Conservation (phyloP, 2,329 filamentous ascomycete genomes). For the Penicillium brevicompactum region DNA sequence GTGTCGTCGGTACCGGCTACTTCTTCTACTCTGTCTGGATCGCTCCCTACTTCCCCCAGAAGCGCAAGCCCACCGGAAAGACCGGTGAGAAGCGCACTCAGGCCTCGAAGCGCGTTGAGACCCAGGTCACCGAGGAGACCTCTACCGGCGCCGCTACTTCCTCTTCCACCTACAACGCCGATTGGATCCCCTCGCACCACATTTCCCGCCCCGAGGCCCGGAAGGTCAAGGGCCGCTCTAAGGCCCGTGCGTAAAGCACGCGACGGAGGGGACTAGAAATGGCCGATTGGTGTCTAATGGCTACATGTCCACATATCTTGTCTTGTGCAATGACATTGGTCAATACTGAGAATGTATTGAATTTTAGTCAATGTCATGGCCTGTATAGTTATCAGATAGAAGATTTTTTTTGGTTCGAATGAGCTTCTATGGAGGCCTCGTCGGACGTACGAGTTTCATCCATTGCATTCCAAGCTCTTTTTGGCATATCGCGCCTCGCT, state of each 20-base stretch:
- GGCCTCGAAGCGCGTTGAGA: conserved; percentile 68
- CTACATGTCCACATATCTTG: conserved; percentile 2
- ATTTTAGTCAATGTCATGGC: not conserved
- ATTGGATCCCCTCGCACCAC: conserved; percentile 90
- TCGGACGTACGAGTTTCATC: conserved; percentile 8
- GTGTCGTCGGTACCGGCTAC: conserved; percentile 80
- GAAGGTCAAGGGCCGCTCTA: conserved; percentile 57
- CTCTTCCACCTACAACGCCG: conserved; percentile 78
- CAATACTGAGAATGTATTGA: conserved; percentile 20
- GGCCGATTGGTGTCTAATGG: conserved; percentile 6
- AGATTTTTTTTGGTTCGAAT: conserved; percentile 9
- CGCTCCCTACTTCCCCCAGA: conserved; percentile 91
- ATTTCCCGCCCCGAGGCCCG: conserved; percentile 78
- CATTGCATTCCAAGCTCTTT: conserved; percentile 1
- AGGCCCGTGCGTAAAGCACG: conserved; percentile 36
- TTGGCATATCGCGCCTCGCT: conserved; percentile 1
- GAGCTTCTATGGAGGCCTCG: conserved; percentile 6
- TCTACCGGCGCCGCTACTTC: conserved; percentile 71
- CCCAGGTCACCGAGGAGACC: conserved; percentile 62
- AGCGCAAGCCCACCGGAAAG: conserved; percentile 36
- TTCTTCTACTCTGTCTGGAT: conserved; percentile 99
- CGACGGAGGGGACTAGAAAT: conserved; percentile 5
- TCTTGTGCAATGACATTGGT: conserved; percentile 1
- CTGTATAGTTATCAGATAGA: conserved; percentile 22
- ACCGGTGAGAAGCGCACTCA: conserved; percentile 40